A percentile compares a stretch with the other conserved stretches of the same genome.
Evolutionary conservation across 2,329 filamentous ascomycete genomes (phyloP).

Genomic region (Geosmithia putterillii): DNA sequence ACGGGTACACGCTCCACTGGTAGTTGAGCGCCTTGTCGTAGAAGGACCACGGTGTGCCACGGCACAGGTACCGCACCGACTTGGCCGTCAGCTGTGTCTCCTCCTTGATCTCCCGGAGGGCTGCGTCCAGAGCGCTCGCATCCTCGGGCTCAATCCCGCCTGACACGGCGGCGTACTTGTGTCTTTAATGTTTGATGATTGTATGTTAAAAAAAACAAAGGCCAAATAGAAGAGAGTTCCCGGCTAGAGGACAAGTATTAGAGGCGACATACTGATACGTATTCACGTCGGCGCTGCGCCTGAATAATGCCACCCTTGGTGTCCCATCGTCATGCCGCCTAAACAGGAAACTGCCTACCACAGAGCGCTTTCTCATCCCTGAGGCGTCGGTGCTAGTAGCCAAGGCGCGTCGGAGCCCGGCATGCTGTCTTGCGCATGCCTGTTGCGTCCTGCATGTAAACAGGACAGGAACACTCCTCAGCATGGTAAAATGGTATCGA

Average conservation of each 20-base stretch:
- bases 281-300: conserved; percentile 43
- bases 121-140: conserved; percentile 37
- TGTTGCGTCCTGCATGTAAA: too few species aligned
- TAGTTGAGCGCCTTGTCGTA: conserved; percentile 37
- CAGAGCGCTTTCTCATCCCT: conserved; percentile 14
- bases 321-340: conserved; percentile 22
- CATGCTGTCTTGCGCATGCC: not conserved
- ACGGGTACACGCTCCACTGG: conserved; percentile 52
- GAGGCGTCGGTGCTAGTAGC: not conserved
- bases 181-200: conserved; percentile 27
- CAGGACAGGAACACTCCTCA: too few species aligned
- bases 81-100: conserved; percentile 41
- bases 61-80: conserved; percentile 34
- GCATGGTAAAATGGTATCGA: too few species aligned
- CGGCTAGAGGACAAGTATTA: not conserved
- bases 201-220: not conserved
- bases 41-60: conserved; percentile 47
- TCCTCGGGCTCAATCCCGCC: conserved; percentile 46
- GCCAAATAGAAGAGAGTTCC: not conserved
- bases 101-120: conserved; percentile 49
- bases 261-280: conserved; percentile 43
- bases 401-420: not conserved
- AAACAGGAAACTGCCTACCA: conserved; percentile 40
- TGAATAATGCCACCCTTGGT: conserved; percentile 47
- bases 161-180: conserved; percentile 49